phyloP scores from a whole-genome alignment of 768 basidiomycete genomes.

The Termitomyces bulborhizus region DNA sequence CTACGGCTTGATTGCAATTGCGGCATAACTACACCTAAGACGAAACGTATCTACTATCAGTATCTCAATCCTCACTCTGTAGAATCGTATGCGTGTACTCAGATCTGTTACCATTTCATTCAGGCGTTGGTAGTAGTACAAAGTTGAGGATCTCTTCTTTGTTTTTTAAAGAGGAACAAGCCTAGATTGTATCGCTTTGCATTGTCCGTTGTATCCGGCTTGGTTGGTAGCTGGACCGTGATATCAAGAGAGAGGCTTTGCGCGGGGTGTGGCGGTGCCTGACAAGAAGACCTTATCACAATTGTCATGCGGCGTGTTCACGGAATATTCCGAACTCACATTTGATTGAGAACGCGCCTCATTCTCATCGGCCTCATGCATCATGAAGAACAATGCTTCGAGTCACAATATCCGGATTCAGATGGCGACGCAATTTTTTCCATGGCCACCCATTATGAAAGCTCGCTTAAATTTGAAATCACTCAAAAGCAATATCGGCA shows the following conservation, averaged over 20 bases:
- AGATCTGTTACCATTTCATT: no score
- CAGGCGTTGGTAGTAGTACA: no score
- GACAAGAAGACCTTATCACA: not conserved
- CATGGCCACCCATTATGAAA: not conserved
- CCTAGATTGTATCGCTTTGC: not conserved
- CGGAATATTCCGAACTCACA: constrained; percentile 12
- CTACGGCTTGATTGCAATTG: no score
- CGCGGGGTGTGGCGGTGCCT: not conserved
- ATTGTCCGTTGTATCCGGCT: not conserved
- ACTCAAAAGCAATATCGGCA: not conserved
- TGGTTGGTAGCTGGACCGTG: not conserved
- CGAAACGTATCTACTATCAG: no score
- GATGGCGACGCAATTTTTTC: not conserved
- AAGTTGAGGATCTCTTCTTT: no score
- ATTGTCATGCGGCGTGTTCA: constrained; percentile 3
- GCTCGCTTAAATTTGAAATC: not conserved
- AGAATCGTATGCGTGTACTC: no score
- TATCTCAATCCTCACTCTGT: no score
- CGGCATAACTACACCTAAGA: no score
- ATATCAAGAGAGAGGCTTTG: not conserved
- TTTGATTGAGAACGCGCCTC: not conserved
- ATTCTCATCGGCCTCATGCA: not conserved
- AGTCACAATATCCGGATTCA: not conserved
- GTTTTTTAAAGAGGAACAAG: no score
- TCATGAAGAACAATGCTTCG: constrained; percentile 9